Evolutionary conservation across 108 stramenopile genomes (phyloP).

Genomic region (Skeletonema marinoi): DNA sequence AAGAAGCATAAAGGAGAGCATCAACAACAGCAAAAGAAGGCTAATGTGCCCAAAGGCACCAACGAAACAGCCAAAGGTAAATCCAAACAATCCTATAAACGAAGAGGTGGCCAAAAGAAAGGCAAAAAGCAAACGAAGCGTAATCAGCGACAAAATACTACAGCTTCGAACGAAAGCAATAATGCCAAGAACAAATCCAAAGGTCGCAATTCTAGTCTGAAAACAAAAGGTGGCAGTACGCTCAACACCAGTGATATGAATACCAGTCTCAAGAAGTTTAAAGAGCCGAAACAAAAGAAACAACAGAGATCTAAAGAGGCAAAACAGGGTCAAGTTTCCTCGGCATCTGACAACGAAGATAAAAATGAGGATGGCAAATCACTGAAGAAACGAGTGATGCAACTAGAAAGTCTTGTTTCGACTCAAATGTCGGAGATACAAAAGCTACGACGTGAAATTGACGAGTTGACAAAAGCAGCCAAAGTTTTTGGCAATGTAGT

Average conservation of each 20-base stretch:
- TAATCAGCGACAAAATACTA: not conserved
- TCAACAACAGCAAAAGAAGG: slow-evolving; percentile 4
- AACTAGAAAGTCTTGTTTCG: slow-evolving; percentile 74
- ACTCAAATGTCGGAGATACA: slow-evolving; percentile 72
- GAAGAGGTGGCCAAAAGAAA: not conserved
- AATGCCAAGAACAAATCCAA: not conserved
- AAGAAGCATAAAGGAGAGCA: not conserved
- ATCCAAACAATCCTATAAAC: slow-evolving; percentile 12
- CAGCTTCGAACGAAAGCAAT: not conserved
- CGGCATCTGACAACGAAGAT: not conserved
- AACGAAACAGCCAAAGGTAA: not conserved
- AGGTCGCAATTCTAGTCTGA: not conserved
- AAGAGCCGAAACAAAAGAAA: not conserved
- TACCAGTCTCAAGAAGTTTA: slow-evolving; percentile 50
- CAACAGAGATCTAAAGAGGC: slow-evolving; percentile 2
- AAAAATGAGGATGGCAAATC: slow-evolving; percentile 11
- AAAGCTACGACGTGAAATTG: slow-evolving; percentile 67
- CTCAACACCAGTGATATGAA: slow-evolving; percentile 27
- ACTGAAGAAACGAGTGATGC: slow-evolving; percentile 56
- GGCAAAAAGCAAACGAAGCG: not conserved
- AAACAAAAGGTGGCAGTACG: slow-evolving; percentile 4
- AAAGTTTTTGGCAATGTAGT: slow-evolving; percentile 66
- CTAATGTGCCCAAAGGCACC: not conserved
- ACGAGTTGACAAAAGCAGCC: slow-evolving; percentile 53
- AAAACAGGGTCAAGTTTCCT: not conserved